These are phyloP conservation scores for Tuber magnatum DNA, from an alignment of 495 filamentous ascomycete genomes.

Conservation along the genomic window DNA sequence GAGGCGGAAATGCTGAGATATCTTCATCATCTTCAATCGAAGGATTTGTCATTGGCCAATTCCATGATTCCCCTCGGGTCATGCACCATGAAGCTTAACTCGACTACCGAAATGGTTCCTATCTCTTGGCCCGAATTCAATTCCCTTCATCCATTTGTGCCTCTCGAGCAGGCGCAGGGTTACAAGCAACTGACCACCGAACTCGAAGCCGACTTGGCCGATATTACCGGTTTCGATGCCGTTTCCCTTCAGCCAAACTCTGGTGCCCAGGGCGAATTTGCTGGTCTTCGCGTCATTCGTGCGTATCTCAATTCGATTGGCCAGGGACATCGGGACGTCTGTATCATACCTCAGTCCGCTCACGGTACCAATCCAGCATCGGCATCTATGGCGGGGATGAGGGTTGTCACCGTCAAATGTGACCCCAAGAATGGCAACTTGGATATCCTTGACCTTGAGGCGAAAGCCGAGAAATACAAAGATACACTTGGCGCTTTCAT, in stretches of 20 bases:
- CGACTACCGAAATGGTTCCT: slow-evolving; percentile 87
- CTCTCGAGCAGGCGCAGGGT: slow-evolving; percentile 55
- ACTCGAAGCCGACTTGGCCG: slow-evolving; percentile 66
- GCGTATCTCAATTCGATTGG: slow-evolving; percentile 67
- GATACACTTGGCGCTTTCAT: slow-evolving; percentile 89
- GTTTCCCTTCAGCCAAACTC: slow-evolving; percentile 95
- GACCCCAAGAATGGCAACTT: slow-evolving; percentile 82
- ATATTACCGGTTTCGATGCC: slow-evolving; percentile 84
- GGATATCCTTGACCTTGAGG: slow-evolving; percentile 75
- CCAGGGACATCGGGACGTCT: slow-evolving; percentile 72
- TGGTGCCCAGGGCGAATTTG: slow-evolving; percentile 93
- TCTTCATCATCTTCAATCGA: slow-evolving; percentile 89
- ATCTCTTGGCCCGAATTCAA: slow-evolving; percentile 80
- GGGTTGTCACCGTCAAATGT: slow-evolving; percentile 89
- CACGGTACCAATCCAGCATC: slow-evolving; percentile 97
- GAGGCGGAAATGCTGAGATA: slow-evolving; percentile 95
- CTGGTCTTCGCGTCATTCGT: slow-evolving; percentile 86
- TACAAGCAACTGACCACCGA: slow-evolving; percentile 64
- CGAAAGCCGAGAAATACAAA: slow-evolving; percentile 80
- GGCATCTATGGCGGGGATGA: slow-evolving; percentile 96
- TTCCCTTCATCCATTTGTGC: slow-evolving; percentile 77
- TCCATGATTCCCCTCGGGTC: slow-evolving; percentile 99
- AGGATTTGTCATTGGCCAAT: slow-evolving; percentile 89
- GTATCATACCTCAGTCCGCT: slow-evolving; percentile 91
- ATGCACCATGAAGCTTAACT: slow-evolving; percentile 99